Evolutionary conservation across 2,329 filamentous ascomycete genomes (phyloP).

Genomic region (Grosmannia clavigera): DNA sequence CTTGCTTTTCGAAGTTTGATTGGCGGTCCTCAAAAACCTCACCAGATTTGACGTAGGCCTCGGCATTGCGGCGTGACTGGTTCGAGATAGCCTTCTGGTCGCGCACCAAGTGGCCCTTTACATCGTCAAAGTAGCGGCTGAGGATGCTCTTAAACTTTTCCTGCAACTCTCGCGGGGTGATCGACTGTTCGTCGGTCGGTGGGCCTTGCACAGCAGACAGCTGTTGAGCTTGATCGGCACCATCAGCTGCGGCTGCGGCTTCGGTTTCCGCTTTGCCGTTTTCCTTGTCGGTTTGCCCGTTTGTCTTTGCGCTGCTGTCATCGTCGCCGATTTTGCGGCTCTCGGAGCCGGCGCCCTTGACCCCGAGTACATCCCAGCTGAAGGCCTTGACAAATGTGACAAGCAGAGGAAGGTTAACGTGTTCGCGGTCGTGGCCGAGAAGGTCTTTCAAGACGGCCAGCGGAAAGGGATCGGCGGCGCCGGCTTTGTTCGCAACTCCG

Average conservation of each 20-base stretch:
- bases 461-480: slow-evolving; percentile 80
- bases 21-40: slow-evolving; percentile 98
- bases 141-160: slow-evolving; percentile 79
- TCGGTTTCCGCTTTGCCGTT: slow-evolving; percentile 28
- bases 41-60: slow-evolving; percentile 95
- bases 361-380: slow-evolving; percentile 85
- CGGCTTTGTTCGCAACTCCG: slow-evolving; percentile 43
- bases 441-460: slow-evolving; percentile 96
- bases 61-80: slow-evolving; percentile 88
- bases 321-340: slow-evolving; percentile 82
- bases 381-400: slow-evolving; percentile 96
- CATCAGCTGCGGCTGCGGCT: slow-evolving; percentile 25
- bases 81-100: slow-evolving; percentile 81
- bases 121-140: slow-evolving; percentile 80
- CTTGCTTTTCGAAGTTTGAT: slow-evolving; percentile 85
- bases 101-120: slow-evolving; percentile 76
- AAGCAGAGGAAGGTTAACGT: slow-evolving; percentile 78
- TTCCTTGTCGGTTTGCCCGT: slow-evolving; percentile 4
- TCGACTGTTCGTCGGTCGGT: slow-evolving; percentile 35
- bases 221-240: slow-evolving; percentile 9
- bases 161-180: slow-evolving; percentile 65
- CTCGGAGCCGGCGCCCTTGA: slow-evolving; percentile 58
- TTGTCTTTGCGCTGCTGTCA: slow-evolving; percentile 43
- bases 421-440: slow-evolving; percentile 84
- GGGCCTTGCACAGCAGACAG: background rate